Evolutionary conservation across 345 rosid genomes (phyloP).

Genomic region (Ricinus communis): DNA sequence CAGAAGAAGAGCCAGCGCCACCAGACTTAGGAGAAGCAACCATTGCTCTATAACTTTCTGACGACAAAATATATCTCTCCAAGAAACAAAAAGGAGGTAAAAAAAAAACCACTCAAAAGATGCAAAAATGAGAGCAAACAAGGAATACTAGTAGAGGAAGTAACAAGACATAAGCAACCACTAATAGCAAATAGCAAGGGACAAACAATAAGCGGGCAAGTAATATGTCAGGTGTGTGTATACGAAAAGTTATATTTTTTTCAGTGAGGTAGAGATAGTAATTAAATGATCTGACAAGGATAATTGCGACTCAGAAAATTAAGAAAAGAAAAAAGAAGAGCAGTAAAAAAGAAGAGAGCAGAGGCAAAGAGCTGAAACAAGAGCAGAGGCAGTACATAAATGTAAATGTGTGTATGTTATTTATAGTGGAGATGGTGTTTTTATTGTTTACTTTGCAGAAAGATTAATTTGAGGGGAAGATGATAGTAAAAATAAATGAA

Average conservation of each 20-base stretch:
- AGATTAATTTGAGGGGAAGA: slow-evolving; percentile 17
- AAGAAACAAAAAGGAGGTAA: not conserved
- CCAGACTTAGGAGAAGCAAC: not conserved
- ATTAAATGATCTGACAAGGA: slow-evolving; percentile 62
- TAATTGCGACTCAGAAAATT: slow-evolving; percentile 34
- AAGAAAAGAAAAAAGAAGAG: not conserved
- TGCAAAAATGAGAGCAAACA: not conserved
- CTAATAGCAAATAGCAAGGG: slow-evolving; percentile 11
- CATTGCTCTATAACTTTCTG: not conserved
- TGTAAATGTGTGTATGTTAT: slow-evolving; percentile 11
- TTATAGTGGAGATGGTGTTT: not conserved
- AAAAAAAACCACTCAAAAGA: not conserved
- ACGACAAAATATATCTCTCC: not conserved
- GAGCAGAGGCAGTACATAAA: slow-evolving; percentile 22
- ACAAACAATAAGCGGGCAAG: slow-evolving; percentile 38
- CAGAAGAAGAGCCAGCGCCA: slow-evolving; percentile 16
- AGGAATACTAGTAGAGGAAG: not conserved
- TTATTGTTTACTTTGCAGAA: not conserved
- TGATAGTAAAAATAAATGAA: not conserved
- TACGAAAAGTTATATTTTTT: not conserved
- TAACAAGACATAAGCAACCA: not conserved
- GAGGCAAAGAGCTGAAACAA: slow-evolving; percentile 27
- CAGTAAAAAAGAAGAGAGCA: not conserved
- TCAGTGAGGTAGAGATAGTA: slow-evolving; percentile 56
- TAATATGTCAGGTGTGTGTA: slow-evolving; percentile 22